A percentile compares a stretch with the other conserved stretches of the same genome.
phyloP scores from a whole-genome alignment of 2,329 filamentous ascomycete genomes.

The Aspergillus brasiliensis region DNA sequence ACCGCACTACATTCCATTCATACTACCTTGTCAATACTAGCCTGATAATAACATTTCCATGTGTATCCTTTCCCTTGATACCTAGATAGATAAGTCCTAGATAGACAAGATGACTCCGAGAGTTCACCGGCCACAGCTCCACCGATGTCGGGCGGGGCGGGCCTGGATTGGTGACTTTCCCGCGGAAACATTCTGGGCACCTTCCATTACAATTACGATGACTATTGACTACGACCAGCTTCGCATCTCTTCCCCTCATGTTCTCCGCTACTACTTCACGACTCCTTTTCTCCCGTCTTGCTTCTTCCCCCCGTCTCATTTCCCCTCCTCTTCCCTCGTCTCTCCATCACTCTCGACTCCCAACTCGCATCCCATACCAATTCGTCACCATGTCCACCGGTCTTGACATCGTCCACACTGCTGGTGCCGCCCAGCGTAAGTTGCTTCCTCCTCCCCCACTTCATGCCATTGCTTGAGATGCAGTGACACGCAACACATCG shows the following conservation, averaged over 20 bases:
- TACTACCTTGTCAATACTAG: too few species aligned
- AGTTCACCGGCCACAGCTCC: background rate
- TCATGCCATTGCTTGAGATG: background rate
- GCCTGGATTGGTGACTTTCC: conserved; percentile 11
- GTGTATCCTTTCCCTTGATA: background rate
- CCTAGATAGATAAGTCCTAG: background rate
- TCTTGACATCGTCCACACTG: conserved; percentile 43
- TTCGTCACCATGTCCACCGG: conserved; percentile 41
- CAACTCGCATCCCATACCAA: conserved; percentile 14
- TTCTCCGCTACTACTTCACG: conserved; percentile 25
- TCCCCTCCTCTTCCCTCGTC: conserved; percentile 10
- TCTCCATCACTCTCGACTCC: conserved; percentile 3
- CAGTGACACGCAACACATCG: too few species aligned
- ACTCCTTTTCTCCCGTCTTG: conserved; percentile 20
- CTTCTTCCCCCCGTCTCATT: conserved; percentile 13
- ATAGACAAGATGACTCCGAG: background rate
- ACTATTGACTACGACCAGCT: too few species aligned
- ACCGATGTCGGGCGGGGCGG: conserved; percentile 40
- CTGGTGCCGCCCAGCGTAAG: conserved; percentile 51
- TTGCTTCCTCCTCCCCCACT: conserved; percentile 18
- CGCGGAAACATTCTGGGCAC: conserved; percentile 15
- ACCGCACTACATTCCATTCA: background rate
- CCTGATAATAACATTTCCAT: too few species aligned
- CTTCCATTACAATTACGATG: too few species aligned
- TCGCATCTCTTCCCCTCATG: conserved; percentile 24